Base-by-base conservation (phyloP, 2,329 filamentous ascomycete genomes). In the Clarireedia hainanense region DNA sequence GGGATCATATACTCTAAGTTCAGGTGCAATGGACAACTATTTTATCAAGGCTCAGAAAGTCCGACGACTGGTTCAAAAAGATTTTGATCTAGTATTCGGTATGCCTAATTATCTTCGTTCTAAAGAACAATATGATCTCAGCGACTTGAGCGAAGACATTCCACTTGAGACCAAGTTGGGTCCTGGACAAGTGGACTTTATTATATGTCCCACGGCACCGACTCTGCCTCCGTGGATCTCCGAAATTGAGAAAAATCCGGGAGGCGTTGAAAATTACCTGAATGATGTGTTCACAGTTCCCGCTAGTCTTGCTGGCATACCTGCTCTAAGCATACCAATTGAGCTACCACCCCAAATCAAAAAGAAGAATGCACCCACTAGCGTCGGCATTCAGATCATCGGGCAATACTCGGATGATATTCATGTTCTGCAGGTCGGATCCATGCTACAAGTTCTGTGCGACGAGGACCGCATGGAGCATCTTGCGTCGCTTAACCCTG, bases 281-380 rank as follows among this genome's bases (percentile, higher is more conserved):
- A 96, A 94, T 66, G 94, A 99, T 72, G 86, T 97, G 1, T 92
- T 97, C 65, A 97, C 94, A 0, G 92, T 99, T 1, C 94, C 94
- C 1, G 91, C 92, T 2, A 96, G 91, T 72, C 75, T 99, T 61
- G 94, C 92, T 0, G 94, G 94, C 0, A 74, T 99, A 55, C 94
- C 94, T 3, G 89, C 91, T 10, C 80, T 96, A 50, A 96, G 88
- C 63, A 77, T 99, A 10, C 92, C 94, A 34, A 4, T 34, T 12
- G 10, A 34, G 10, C 30, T 68, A 2, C 58, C 59, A 20, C 58
- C 64, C 1, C 60, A 63, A 6, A 63, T 62, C 5, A 67, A 69
- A 2, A 64, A 69, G n/a, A 69, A 66, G 15, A 30, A 14, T 17
- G 24, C 7, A 6, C 67, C 75, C 6, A 63, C 69, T 34, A 73